phyloP scores from a whole-genome alignment of 148 eudicot species.

The Rhododendron ferrugineum region DNA sequence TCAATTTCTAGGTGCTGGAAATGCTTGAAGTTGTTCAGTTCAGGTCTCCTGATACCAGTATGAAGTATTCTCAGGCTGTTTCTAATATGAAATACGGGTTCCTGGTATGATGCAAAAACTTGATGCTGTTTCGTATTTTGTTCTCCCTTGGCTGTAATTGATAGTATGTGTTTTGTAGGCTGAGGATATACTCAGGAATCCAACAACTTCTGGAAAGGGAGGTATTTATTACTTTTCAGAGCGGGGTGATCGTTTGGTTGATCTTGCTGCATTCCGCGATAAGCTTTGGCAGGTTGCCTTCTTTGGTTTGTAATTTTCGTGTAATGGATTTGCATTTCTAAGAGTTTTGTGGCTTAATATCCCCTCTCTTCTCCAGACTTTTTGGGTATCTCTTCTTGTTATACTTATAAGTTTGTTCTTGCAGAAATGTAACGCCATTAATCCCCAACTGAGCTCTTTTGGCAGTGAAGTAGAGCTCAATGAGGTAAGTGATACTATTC shows the following conservation, averaged over 20 bases:
- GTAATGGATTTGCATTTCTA: background rate
- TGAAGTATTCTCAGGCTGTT: constrained; percentile 65
- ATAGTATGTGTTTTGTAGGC: constrained; percentile 41
- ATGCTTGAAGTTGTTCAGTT: constrained; percentile 85
- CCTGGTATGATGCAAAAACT: constrained; percentile 48
- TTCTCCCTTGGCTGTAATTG: background rate
- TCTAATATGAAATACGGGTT: constrained; percentile 56
- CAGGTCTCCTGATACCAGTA: constrained; percentile 70
- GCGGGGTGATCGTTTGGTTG: constrained; percentile 85
- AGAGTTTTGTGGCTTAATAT: background rate
- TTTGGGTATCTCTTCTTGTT: background rate
- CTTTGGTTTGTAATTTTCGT: background rate
- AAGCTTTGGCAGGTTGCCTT: constrained; percentile 78
- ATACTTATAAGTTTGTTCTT: background rate
- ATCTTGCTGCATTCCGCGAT: constrained; percentile 81
- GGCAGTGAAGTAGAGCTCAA: constrained; percentile 75
- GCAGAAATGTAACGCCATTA: constrained; percentile 38
- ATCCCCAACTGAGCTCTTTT: constrained; percentile 55
- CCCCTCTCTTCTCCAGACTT: background rate
- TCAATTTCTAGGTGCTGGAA: constrained; percentile 56
- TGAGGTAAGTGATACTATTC: constrained; percentile 66
- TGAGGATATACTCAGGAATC: constrained; percentile 67
- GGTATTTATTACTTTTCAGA: constrained; percentile 89
- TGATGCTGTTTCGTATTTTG: background rate
- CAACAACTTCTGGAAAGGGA: constrained; percentile 53